phyloP scores from a whole-genome alignment of 2,329 filamentous ascomycete genomes.

The Fusarium annulatum region DNA sequence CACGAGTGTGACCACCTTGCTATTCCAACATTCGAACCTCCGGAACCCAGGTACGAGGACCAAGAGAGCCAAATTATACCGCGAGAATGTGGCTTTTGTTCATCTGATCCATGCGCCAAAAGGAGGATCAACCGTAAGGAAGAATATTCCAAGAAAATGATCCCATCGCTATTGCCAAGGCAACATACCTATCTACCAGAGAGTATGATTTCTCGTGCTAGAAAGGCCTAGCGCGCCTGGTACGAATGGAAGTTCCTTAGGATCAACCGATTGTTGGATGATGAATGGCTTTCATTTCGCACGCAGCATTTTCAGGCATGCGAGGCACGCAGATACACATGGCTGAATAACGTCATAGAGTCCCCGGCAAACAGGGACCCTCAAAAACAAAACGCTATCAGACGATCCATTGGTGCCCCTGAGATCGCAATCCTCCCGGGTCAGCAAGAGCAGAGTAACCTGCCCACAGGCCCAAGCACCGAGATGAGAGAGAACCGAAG shows the following conservation, averaged over 20 bases:
- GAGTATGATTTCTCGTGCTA: neutral
- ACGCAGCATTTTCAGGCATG: neutral
- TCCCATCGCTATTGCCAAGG: neutral
- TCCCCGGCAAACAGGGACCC: neutral
- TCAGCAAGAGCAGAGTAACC: neutral
- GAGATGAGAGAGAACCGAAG: neutral
- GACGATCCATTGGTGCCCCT: neutral
- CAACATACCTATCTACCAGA: neutral
- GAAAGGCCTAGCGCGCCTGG: neutral
- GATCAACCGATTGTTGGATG: neutral
- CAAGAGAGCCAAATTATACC: neutral
- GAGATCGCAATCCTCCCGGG: neutral
- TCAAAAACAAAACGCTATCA: neutral
- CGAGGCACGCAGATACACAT: neutral
- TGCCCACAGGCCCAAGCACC: neutral
- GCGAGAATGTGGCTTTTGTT: neutral
- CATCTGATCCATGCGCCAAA: neutral
- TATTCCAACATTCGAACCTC: neutral
- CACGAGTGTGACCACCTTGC: constrained; percentile 30
- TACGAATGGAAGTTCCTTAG: neutral
- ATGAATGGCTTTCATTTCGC: neutral
- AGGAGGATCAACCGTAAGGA: neutral
- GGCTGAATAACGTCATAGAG: neutral
- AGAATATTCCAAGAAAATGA: neutral
- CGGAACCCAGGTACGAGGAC: neutral